Conservation (phyloP, 164 flowering plant genomes). For the Umbellularia californica region DNA sequence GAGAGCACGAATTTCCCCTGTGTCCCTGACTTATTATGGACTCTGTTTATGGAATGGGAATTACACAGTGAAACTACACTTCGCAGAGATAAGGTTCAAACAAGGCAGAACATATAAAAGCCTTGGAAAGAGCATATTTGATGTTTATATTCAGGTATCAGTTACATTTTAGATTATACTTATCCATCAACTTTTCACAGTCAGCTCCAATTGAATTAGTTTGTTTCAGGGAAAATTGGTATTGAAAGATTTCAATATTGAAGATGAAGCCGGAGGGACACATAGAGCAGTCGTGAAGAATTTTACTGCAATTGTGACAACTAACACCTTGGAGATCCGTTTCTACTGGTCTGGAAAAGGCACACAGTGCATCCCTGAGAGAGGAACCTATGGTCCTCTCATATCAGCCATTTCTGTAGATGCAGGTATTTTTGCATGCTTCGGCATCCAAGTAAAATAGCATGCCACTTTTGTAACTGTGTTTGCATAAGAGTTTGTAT, state of each 20-base stretch:
- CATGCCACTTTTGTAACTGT: too few species aligned
- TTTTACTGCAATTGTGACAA: conserved; percentile 2
- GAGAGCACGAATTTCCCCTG: conserved; percentile 49
- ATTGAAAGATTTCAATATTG: conserved; percentile 18
- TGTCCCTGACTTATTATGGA: conserved; percentile 59
- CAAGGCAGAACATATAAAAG: conserved; percentile 37
- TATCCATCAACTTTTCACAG: background rate
- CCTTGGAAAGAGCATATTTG: conserved; percentile 67
- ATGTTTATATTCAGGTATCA: conserved; percentile 64
- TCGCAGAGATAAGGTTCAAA: conserved; percentile 60
- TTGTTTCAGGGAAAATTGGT: conserved; percentile 14
- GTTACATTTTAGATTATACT: background rate
- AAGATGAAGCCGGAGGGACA: conserved; percentile 8
- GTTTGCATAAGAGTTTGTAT: background rate
- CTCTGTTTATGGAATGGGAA: conserved; percentile 50
- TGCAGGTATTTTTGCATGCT: conserved; percentile 20
- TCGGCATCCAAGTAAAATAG: background rate
- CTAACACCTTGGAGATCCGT: conserved; percentile 15
- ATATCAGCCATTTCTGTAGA: conserved; percentile 18
- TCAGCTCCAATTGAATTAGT: background rate
- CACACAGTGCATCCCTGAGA: conserved; percentile 10
- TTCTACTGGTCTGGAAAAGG: conserved; percentile 24
- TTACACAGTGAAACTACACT: conserved; percentile 57
- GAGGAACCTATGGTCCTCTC: conserved; percentile 22
- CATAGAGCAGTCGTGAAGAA: background rate